These are phyloP conservation scores for Magnolia sinica DNA, from an alignment of 164 flowering plant genomes.

Conservation along the genomic window DNA sequence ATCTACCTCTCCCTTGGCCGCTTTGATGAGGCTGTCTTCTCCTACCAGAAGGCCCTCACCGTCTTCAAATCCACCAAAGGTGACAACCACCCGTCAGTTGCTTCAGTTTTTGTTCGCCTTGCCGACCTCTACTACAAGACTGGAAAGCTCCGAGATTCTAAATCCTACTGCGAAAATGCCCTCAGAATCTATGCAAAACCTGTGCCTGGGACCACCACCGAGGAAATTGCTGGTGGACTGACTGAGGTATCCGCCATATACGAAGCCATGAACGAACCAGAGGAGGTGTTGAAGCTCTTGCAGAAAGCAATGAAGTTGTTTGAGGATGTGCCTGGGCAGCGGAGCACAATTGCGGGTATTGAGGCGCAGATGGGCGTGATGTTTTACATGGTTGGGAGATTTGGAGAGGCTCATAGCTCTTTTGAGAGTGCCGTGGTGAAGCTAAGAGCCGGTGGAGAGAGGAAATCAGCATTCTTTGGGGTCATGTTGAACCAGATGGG, in stretches of 20 bases:
- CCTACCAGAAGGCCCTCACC: slow-evolving; percentile 97
- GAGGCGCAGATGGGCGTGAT: slow-evolving; percentile 97
- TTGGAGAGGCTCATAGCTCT: slow-evolving; percentile 66
- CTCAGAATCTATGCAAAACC: slow-evolving; percentile 87
- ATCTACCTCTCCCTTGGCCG: slow-evolving; percentile 78
- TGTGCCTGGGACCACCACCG: slow-evolving; percentile 88
- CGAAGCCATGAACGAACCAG: slow-evolving; percentile 90
- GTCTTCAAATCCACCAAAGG: slow-evolving; percentile 91
- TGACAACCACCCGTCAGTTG: slow-evolving; percentile 87
- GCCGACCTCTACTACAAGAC: slow-evolving; percentile 90
- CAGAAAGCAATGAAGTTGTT: slow-evolving; percentile 81
- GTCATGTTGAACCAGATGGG: slow-evolving; percentile 97
- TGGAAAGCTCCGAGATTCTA: slow-evolving; percentile 88
- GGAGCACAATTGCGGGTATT: slow-evolving; percentile 83
- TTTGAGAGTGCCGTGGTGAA: slow-evolving; percentile 80
- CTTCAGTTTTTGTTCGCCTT: slow-evolving; percentile 84
- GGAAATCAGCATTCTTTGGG: slow-evolving; percentile 93
- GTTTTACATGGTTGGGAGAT: slow-evolving; percentile 76
- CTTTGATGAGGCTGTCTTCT: slow-evolving; percentile 92
- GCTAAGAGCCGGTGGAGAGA: slow-evolving; percentile 88
- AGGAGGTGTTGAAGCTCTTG: slow-evolving; percentile 84
- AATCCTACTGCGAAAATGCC: slow-evolving; percentile 92
- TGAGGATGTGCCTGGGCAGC: slow-evolving; percentile 92
- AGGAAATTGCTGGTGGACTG: slow-evolving; percentile 86
- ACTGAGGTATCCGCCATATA: slow-evolving; percentile 85